phyloP scores from a whole-genome alignment of 2,329 filamentous ascomycete species.

The Iodosphaeria phyllophila region DNA sequence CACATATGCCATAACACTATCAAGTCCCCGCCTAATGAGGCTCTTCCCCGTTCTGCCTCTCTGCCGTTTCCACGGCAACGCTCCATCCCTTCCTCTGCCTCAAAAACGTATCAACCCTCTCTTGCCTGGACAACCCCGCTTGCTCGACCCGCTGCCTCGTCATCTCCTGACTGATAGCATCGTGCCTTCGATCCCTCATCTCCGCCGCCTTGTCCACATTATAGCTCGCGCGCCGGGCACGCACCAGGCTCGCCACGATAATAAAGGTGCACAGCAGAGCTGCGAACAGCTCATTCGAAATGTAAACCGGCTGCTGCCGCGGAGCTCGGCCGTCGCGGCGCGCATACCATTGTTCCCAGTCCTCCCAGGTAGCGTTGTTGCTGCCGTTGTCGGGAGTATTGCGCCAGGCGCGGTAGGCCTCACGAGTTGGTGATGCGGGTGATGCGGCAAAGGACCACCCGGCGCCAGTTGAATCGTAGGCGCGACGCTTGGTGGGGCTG shows the following conservation, averaged over 20 bases:
- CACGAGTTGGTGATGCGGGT: no score
- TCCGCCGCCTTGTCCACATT: constrained; percentile 45
- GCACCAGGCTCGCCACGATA: constrained; percentile 50
- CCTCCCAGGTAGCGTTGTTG: constrained; percentile 88
- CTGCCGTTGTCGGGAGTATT: constrained; percentile 26
- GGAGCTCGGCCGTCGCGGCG: constrained; percentile 23
- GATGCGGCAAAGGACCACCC: no score
- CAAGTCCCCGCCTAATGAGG: no score
- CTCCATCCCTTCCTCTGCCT: constrained; percentile 41
- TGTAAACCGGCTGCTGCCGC: constrained; percentile 38
- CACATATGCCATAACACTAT: no score
- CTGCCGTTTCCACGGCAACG: constrained; percentile 3
- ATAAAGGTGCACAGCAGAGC: constrained; percentile 52
- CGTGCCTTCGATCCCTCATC: constrained; percentile 45
- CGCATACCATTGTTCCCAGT: constrained; percentile 74
- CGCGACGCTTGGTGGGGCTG: constrained; percentile 55
- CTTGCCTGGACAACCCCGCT: constrained; percentile 34
- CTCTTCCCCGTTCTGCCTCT: no score
- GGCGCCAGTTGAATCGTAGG: constrained; percentile 9
- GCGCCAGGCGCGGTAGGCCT: constrained; percentile 29
- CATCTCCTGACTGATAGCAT: constrained; percentile 43
- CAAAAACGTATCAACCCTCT: constrained; percentile 61
- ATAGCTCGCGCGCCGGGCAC: constrained; percentile 49
- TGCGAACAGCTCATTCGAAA: constrained; percentile 66
- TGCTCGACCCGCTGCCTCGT: constrained; percentile 31